phyloP scores from a whole-genome alignment of 83 land plant species.

The Thuja plicata region DNA sequence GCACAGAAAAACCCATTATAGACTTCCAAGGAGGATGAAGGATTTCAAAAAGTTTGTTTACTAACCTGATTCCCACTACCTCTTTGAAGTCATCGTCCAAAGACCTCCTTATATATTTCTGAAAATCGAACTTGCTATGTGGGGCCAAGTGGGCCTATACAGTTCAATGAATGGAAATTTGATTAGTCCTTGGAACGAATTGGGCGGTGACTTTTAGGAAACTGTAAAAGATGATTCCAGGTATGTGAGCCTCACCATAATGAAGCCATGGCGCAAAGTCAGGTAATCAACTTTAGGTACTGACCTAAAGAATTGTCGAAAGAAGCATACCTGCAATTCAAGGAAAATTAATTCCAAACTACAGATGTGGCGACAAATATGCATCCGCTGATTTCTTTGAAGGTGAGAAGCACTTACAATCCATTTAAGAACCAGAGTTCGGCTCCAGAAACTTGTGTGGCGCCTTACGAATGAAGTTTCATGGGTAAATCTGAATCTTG shows the following conservation, averaged over 20 bases:
- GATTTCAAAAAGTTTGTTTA: neutral
- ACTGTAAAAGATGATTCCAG: neutral
- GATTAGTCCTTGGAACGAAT: neutral
- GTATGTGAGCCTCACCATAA: conserved; percentile 30
- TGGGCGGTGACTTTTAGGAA: neutral
- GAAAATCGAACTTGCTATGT: conserved; percentile 51
- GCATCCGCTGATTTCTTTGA: neutral
- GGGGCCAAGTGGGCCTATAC: conserved; percentile 53
- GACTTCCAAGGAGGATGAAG: too few species aligned
- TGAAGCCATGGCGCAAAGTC: conserved; percentile 57
- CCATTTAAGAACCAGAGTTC: conserved; percentile 30
- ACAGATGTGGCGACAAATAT: neutral
- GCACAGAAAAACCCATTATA: neutral
- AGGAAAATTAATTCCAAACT: neutral
- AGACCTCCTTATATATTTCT: conserved; percentile 50
- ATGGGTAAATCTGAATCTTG: conserved; percentile 50
- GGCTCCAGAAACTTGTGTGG: conserved; percentile 48
- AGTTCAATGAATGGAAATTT: neutral
- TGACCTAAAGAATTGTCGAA: conserved; percentile 44
- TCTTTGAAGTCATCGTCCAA: conserved; percentile 69
- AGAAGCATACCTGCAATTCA: conserved; percentile 44
- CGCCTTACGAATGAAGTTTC: conserved; percentile 54
- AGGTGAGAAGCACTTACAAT: conserved; percentile 33
- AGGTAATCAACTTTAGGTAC: conserved; percentile 60
- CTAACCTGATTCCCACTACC: conserved; percentile 61